A percentile compares a stretch with the other conserved stretches of the same genome.
Conservation (phyloP, 2,329 filamentous ascomycete species). For the Microsporum ferrugineum region DNA sequence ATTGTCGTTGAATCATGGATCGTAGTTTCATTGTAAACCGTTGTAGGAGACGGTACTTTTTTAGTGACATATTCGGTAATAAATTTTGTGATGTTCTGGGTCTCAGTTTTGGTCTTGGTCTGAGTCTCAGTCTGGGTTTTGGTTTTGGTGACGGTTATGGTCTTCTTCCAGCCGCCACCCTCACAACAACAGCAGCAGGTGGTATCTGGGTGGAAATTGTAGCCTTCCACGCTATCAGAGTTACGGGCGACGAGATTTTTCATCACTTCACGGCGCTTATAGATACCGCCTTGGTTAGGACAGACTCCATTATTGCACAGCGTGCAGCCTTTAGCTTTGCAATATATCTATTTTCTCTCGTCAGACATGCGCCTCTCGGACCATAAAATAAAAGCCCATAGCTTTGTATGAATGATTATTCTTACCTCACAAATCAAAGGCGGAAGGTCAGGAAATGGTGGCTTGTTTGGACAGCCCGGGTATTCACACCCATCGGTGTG, state of each 20-base stretch:
- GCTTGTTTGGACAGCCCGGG: neutral
- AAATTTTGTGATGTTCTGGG: neutral
- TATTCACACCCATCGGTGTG: neutral
- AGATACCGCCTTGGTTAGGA: neutral
- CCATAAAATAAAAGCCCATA: neutral
- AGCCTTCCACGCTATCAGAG: neutral
- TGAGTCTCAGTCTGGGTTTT: constrained; percentile 11
- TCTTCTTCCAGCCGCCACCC: neutral
- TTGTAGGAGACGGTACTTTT: neutral
- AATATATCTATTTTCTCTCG: neutral
- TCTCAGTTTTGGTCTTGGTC: constrained; percentile 9
- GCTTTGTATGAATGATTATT: neutral
- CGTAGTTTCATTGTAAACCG: neutral
- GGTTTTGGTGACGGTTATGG: constrained; percentile 7
- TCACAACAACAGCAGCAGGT: constrained; percentile 5
- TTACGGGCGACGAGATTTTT: neutral
- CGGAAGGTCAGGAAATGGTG: neutral
- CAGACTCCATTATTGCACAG: neutral
- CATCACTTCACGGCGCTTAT: neutral
- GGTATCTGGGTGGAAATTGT: neutral
- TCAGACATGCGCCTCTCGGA: neutral
- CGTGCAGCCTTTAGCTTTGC: neutral
- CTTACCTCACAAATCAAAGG: neutral
- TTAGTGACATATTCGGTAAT: constrained; percentile 2
- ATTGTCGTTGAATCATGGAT: constrained; percentile 2